Evolutionary conservation across 352 stramenopile species (phyloP), one percentile per base, ranked within the genome.

Genomic region (Plasmopara viticola): DNA sequence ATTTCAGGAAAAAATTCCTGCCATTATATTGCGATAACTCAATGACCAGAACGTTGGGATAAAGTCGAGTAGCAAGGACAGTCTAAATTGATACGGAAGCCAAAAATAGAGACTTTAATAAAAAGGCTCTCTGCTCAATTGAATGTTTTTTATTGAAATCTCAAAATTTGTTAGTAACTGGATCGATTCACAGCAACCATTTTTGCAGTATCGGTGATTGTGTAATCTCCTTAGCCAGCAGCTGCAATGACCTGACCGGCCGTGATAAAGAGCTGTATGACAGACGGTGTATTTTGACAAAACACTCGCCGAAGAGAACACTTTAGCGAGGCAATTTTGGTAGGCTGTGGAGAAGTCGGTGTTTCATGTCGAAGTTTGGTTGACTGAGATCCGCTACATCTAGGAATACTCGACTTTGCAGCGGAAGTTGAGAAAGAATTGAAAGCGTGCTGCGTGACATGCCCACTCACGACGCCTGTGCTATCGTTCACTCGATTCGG

Each of bases 201-300:
- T 35, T 12, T 35, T 25, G 20, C 20, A 25, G 20, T n/a, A 30
- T 25, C 3, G 20, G 20, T 25, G 20, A 25, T 25, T 25, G 20
- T 12, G 10, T 2, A 35, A 35, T 5, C 10, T 35, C 10, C 4
- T 51, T 63, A 66, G 17, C 28, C 20, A 15, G 34, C 48, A 35
- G 54, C 39, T 9, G 59, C 54, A 29, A 67, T 47, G 31, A 60
- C 59, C 25, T 67, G 48, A 14, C 59, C 54, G n/a, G 56, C 18
- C 4, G 45, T 43, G 40, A 52, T 53, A 30, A 63, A 20, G 38
- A 63, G 48, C 39, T 63, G 54, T 29, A 67, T 63, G 31, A 28
- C 44, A 20, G 46, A 6, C 10, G 59, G 54, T 13, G 56, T 20
- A 13, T 59, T 67, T 4, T 40, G 48, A 34, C 53, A 43, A 43